A percentile compares a stretch with the other conserved stretches of the same genome.
phyloP scores from a whole-genome alignment of 1,284 basidiomycete species.

The Sanghuangporus sanghuang region DNA sequence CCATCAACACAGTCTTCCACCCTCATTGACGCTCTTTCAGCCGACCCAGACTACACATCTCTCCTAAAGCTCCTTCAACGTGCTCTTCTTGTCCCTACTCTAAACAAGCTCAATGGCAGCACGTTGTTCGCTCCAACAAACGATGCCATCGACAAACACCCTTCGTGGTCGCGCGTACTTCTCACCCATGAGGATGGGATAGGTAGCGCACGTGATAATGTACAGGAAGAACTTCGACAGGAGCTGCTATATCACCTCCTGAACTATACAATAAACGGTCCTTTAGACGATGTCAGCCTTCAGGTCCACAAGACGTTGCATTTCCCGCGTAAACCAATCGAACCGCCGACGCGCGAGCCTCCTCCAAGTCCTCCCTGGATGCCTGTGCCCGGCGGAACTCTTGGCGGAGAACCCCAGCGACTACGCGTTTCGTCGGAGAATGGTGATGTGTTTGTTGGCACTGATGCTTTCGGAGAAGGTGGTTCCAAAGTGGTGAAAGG shows the following conservation, averaged over 20 bases:
- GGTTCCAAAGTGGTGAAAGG: constrained; percentile 61
- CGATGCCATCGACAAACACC: constrained; percentile 67
- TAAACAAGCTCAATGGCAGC: constrained; percentile 78
- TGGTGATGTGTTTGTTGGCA: constrained; percentile 54
- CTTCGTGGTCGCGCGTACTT: constrained; percentile 39
- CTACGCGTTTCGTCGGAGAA: constrained; percentile 58
- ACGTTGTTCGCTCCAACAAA: constrained; percentile 97
- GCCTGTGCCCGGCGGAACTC: constrained; percentile 73
- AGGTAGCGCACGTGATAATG: constrained; percentile 60
- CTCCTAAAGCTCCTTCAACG: constrained; percentile 81
- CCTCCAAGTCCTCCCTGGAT: constrained; percentile 81
- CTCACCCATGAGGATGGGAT: neutral
- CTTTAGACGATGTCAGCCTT: constrained; percentile 37
- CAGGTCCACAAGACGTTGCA: constrained; percentile 60
- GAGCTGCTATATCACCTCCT: constrained; percentile 93
- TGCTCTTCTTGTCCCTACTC: constrained; percentile 84
- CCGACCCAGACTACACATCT: constrained; percentile 75
- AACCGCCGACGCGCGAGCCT: constrained; percentile 58
- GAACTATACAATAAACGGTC: constrained; percentile 67
- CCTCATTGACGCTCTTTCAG: constrained; percentile 74
- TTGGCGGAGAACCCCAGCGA: constrained; percentile 81
- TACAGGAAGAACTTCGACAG: constrained; percentile 81
- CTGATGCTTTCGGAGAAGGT: constrained; percentile 66
- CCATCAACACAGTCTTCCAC: constrained; percentile 40
- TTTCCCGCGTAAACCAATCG: constrained; percentile 54